Evolutionary conservation across 805 yeast genomes (phyloP), one percentile per base, ranked within the genome.

Genomic region (Starmerella lactis-condensi): DNA sequence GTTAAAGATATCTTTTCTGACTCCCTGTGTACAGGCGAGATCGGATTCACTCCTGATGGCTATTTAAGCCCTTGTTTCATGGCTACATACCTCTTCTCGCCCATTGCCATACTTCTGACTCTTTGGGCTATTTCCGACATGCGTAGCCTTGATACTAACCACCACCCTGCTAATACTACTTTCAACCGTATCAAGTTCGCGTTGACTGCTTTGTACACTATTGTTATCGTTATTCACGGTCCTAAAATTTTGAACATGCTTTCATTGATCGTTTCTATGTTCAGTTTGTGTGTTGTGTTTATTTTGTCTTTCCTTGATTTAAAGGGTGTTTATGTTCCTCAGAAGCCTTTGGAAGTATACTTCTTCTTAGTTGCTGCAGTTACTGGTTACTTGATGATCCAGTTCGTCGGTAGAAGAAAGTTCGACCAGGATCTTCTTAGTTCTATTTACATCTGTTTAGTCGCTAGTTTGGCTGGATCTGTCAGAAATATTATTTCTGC

Each of bases 401-500:
- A 38, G 26, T 33, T 21, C 22, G 38, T 44, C 16, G 42, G 42
- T 20, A 8, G 29, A 12, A 24, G 31, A 27, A 17, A 29, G 24
- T 32, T 21, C 32, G 38, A 33, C 25, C 15, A 17, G 14, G 23
- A 24, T 12, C 23, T 36, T 6, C 22, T 16, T 14, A 32, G 37
- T 19, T 20, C 40, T 3, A 26, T 27, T 10, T 32, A 29, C 28
- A n/a, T 45, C 26, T 45, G 46, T 40, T 6, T 35, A 26, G 25
- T 33, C 13, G 31, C 47, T 19, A 41, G 42, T n/a, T 11, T 39
- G 6, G 34, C 36, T 23, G 48, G 46, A 19, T 30, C 45, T 16
- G 33, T 37, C 10, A 41, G 46, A 25, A 43, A 45, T 29, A 45
- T 45, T 33, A 34, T 37, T 30, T 37, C 46, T 9, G 45, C 45